phyloP scores from a whole-genome alignment of 352 stramenopile genomes.

The Phytophthora brassicae region DNA sequence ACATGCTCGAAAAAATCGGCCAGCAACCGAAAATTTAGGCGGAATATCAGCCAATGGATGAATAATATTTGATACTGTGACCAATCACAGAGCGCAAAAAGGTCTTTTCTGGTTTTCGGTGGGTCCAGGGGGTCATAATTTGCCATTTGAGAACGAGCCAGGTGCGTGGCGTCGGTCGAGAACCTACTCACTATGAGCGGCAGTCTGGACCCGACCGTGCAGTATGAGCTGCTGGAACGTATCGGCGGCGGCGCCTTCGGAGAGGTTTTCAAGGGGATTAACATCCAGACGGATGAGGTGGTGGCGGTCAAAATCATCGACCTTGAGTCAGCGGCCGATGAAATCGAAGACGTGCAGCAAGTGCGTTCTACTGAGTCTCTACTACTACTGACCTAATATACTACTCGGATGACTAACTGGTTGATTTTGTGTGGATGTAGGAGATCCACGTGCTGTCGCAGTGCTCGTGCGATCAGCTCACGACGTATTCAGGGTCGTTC shows the following conservation, averaged over 20 bases:
- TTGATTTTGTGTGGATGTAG: constrained; percentile 29
- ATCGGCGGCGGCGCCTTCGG: constrained; percentile 83
- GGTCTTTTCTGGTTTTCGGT: constrained; percentile 10
- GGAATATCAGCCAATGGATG: constrained; percentile 7
- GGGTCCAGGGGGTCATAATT: not conserved
- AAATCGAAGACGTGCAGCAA: constrained; percentile 88
- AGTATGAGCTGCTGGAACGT: constrained; percentile 82
- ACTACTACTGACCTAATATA: too few species aligned
- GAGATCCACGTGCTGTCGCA: constrained; percentile 91
- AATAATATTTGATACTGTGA: not conserved
- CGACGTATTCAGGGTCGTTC: constrained; percentile 88
- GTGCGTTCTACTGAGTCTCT: too few species aligned
- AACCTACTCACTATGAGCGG: constrained; percentile 38
- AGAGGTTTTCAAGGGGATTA: constrained; percentile 76
- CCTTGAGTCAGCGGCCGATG: constrained; percentile 78
- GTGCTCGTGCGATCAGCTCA: constrained; percentile 89
- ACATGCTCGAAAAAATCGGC: constrained; percentile 41
- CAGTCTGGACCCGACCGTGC: constrained; percentile 46
- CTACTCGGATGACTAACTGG: not conserved
- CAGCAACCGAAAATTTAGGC: not conserved
- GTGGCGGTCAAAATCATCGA: constrained; percentile 88
- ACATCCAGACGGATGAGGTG: constrained; percentile 69
- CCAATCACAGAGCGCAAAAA: constrained; percentile 16
- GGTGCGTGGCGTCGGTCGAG: not conserved
- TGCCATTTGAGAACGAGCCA: constrained; percentile 8